Conservation (phyloP, 208 protist genomes). For the Herpetomonas samuelpessoai region DNA sequence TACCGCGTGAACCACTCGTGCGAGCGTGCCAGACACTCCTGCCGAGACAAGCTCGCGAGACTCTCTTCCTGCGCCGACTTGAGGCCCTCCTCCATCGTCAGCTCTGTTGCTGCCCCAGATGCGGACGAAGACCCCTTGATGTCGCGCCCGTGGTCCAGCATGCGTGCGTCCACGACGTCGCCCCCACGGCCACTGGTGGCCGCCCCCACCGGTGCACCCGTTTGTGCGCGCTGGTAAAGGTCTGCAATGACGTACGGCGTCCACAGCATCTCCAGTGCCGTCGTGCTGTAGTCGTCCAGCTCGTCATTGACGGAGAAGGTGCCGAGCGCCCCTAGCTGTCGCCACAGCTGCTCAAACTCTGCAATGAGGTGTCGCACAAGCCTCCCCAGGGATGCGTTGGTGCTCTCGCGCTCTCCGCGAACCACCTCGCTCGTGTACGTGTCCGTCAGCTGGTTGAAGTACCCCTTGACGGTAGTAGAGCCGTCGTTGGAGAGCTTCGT, state of each 20-base stretch:
- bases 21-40: slow-evolving; percentile 62
- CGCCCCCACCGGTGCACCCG: slow-evolving; percentile 13
- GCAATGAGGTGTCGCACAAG: slow-evolving; percentile 40
- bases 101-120: slow-evolving; percentile 1
- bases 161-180: background rate
- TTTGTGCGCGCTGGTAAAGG: slow-evolving; percentile 77
- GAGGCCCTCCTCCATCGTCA: background rate
- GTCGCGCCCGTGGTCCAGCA: background rate
- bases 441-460: slow-evolving; percentile 50
- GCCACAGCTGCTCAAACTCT: slow-evolving; percentile 71
- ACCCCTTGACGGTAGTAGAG: slow-evolving; percentile 49
- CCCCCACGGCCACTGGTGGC: background rate
- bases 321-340: slow-evolving; percentile 42
- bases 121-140: background rate
- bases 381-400: slow-evolving; percentile 17
- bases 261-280: slow-evolving; percentile 79
- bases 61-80: slow-evolving; percentile 13
- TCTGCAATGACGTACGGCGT: slow-evolving; percentile 80
- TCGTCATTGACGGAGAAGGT: slow-evolving; percentile 81
- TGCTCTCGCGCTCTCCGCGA: slow-evolving; percentile 27
- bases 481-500: background rate
- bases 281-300: slow-evolving; percentile 81
- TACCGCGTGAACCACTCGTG: slow-evolving; percentile 68
- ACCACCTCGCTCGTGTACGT: slow-evolving; percentile 45
- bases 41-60: slow-evolving; percentile 36